Evolutionary conservation across 1,139 yeast species (phyloP).

Genomic region (Sugiyamaella castrensis): DNA sequence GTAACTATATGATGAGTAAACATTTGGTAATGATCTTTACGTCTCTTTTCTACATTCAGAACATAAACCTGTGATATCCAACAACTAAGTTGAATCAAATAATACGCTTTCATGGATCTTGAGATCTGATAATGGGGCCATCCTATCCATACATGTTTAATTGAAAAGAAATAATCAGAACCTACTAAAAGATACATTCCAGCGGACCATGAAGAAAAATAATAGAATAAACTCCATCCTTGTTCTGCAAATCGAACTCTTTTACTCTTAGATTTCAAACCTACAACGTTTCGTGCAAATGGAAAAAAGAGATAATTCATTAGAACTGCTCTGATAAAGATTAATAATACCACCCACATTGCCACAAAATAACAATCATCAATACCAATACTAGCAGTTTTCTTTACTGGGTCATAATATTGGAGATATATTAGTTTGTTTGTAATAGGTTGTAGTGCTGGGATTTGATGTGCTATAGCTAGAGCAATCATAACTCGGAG

Average conservation of each 20-base stretch:
- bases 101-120: conserved; percentile 59
- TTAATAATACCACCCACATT: conserved; percentile 54
- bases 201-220: conserved; percentile 50
- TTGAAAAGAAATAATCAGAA: conserved; percentile 59
- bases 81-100: conserved; percentile 65
- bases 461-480: conserved; percentile 23
- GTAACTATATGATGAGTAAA: conserved; percentile 85
- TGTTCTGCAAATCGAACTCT: conserved; percentile 78
- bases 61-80: conserved; percentile 83
- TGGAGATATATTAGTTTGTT: conserved; percentile 27
- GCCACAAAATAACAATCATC: conserved; percentile 54
- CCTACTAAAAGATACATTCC: conserved; percentile 59
- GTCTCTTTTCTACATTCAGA: conserved; percentile 67
- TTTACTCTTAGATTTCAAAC: conserved; percentile 50
- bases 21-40: conserved; percentile 87
- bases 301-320: conserved; percentile 62
- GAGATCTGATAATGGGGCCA: conserved; percentile 67
- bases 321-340: conserved; percentile 56
- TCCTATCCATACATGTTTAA: conserved; percentile 58
- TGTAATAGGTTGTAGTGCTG: conserved; percentile 25
- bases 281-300: conserved; percentile 46
- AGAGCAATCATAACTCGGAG: conserved; percentile 19
- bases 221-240: conserved; percentile 74
- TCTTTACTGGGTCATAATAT: conserved; percentile 24
- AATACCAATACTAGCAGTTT: conserved; percentile 28